Evolutionary conservation across 805 yeast species (phyloP).

Genomic region (Candida pini): DNA sequence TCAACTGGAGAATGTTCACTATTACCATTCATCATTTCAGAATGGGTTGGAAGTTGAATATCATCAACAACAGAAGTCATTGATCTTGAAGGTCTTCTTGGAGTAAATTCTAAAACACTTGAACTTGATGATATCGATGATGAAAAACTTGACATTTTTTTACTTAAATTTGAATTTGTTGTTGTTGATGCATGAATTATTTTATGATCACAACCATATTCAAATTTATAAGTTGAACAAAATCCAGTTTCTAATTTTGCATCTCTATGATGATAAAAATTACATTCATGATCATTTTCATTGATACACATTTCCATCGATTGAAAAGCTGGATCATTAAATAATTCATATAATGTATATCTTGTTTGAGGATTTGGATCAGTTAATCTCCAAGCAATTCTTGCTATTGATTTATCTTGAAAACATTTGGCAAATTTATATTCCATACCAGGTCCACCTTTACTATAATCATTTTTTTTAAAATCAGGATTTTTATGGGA

Average conservation of each 20-base stretch:
- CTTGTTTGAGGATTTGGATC: constrained; percentile 57
- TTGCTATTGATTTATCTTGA: constrained; percentile 53
- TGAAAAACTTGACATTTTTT: constrained; percentile 1
- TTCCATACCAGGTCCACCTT: constrained; percentile 72
- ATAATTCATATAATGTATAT: constrained; percentile 52
- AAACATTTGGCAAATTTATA: constrained; percentile 65
- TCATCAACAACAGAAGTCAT: neutral
- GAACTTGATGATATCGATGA: neutral
- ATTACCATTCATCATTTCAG: no score
- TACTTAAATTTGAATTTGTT: neutral
- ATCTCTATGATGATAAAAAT: constrained; percentile 18
- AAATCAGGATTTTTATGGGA: constrained; percentile 31
- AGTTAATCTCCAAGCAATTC: constrained; percentile 75
- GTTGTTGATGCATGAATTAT: neutral
- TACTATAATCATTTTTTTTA: constrained; percentile 37
- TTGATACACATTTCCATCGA: constrained; percentile 57
- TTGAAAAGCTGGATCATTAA: constrained; percentile 64
- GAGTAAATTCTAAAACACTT: neutral
- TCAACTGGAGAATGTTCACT: neutral
- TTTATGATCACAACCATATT: constrained; percentile 18
- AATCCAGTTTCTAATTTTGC: constrained; percentile 6
- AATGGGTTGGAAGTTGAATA: neutral
- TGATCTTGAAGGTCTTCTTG: neutral
- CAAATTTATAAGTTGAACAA: constrained; percentile 14
- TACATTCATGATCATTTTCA: constrained; percentile 34